phyloP scores from a whole-genome alignment of 2,329 filamentous ascomycete species.

The Lasiodiplodia citricola region DNA sequence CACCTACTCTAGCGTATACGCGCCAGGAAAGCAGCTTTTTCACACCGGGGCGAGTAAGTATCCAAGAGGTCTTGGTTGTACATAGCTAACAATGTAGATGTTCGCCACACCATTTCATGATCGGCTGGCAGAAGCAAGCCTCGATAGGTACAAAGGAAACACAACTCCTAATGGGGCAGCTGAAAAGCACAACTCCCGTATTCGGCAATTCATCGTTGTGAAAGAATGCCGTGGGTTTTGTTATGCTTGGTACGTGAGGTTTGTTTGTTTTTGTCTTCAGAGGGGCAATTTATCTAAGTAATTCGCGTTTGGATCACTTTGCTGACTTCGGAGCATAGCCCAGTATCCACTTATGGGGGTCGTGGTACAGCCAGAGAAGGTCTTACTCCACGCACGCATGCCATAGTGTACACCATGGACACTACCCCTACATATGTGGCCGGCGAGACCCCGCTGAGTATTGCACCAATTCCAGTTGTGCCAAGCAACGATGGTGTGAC shows the following conservation, averaged over 20 bases:
- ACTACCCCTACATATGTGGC: not conserved
- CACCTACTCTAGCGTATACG: not conserved
- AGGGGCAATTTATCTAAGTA: not conserved
- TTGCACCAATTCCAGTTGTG: constrained; percentile 38
- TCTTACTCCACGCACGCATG: constrained; percentile 43
- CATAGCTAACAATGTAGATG: not conserved
- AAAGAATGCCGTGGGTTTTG: constrained; percentile 31
- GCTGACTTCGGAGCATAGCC: constrained; percentile 33
- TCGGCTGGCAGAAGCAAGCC: not conserved
- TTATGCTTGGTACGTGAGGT: constrained; percentile 33
- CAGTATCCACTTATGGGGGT: constrained; percentile 47
- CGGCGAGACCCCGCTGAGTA: not conserved
- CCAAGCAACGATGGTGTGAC: constrained; percentile 31
- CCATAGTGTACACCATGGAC: constrained; percentile 40
- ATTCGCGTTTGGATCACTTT: constrained; percentile 30
- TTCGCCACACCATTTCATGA: not conserved
- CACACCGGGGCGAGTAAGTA: not conserved
- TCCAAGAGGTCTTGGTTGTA: not conserved
- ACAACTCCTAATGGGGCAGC: no score
- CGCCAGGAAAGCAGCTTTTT: not conserved
- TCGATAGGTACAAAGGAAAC: no score
- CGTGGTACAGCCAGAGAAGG: constrained; percentile 45
- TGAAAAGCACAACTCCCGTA: constrained; percentile 32
- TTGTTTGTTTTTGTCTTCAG: not conserved
- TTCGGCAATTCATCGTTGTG: constrained; percentile 37